Evolutionary conservation across 2,329 filamentous ascomycete genomes (phyloP), one percentile per base, ranked within the genome.

Genomic region (Xylariales sp.): DNA sequence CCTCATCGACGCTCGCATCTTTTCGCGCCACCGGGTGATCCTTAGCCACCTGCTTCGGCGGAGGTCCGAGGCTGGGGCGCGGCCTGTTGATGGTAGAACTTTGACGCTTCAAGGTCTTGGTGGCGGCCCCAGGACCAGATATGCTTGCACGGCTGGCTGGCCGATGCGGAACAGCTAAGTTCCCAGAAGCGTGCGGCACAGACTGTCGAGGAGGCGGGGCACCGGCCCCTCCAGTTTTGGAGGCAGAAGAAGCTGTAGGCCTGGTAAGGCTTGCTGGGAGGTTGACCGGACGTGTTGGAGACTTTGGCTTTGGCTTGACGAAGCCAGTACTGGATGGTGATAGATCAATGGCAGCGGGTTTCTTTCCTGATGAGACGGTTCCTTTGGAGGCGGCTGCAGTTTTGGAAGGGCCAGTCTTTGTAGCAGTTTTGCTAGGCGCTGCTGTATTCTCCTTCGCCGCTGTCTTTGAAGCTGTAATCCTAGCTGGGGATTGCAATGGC

Each of bases 191-290:
- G 45, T 58, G 66, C 39, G 56, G 65, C 13, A 65, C 56, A 10
- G 72, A 69, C 44, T 65, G 63, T 29, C 63, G 56, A 3, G 56
- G 46, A 10, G 51, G 48, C 15, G 57, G 47, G 14, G 48, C 40
- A 53, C 44, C 42, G 17, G 40, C 55, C n/a, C 67, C 68, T 13
- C 67, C 67, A 34, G 72, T 67, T 59, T 82, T 87, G 12, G 79
- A 81, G 13, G 75, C 76, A 1, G 79, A 88, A 1, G 85, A 72
- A 17, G 83, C 76, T 4, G 85, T 89, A 21, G 81, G 83, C 5
- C 82, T 80, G 17, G 72, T 83, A 20, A 88, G 66, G 40, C 82
- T 81, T 8, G 83, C 67, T 7, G 84, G 80, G 1, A 88, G 66
- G 40, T 76, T 77, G 36, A 81, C 67, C 8, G 83, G 83, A 39